Evolutionary conservation across 2,329 filamentous ascomycete genomes (phyloP), one percentile per base, ranked within the genome.

Genomic region (Nigrospora sphaerica): DNA sequence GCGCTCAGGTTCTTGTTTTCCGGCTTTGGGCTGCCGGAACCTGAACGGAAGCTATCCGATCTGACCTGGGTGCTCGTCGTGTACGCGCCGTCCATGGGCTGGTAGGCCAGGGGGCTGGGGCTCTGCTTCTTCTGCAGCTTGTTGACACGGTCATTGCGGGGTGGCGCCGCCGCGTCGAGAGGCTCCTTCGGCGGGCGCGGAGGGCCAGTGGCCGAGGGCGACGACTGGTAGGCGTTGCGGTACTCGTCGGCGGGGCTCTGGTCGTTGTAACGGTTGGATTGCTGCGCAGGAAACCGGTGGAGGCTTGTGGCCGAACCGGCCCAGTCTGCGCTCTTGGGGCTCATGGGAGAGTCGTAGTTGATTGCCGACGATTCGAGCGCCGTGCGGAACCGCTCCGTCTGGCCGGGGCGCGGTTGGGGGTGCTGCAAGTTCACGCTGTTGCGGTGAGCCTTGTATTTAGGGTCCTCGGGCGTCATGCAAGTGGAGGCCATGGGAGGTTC

Each of bases 381-480:
- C 23, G 79, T 85, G 56, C 86, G 82, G 64, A 88, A 88, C 23
- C 83, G 81, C 60, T 85, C 80, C 1, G 83, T 88, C 46, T 86
- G 82, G 1, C 86, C 86, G 16, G 79, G 81, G 28, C 85, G 74
- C 10, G 87, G 87, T 62, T 91, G 86, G 6, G 87, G 87, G 63
- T 92, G 87, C 60, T 89, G 81, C 35, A 92, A 70, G 57, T 89
- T 88, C 46, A 91, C 64, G 23, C 86, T 90, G 66, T 91, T 88
- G 55, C 87, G 83, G 62, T 91, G 85, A 46, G 85, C 86, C 63
- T 86, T 84, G 64, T 91, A 91, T 64, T 91, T 91, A 40, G 86
- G 85, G 54, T 90, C 85, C 57, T 80, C 83, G 31, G 71, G 70
- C 5, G 74, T 75, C 57, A 77, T 73, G 48, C 78, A 78, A 3